phyloP scores from a whole-genome alignment of 768 basidiomycete genomes.

The Boletus vermiculosoides region DNA sequence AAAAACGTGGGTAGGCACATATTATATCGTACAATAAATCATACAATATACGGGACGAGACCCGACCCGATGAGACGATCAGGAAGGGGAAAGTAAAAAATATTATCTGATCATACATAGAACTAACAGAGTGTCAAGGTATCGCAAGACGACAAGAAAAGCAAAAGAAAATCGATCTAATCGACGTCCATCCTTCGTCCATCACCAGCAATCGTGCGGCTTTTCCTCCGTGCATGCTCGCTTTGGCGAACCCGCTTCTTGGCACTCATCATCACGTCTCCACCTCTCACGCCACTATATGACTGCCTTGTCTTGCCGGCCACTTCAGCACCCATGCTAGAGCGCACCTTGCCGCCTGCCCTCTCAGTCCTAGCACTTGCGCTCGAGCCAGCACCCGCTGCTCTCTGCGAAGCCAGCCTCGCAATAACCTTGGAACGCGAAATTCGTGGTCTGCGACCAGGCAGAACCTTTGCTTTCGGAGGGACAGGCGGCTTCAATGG shows the following conservation, averaged over 20 bases:
- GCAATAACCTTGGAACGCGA: constrained; percentile 82
- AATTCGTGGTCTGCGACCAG: constrained; percentile 68
- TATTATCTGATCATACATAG: constrained; percentile 15
- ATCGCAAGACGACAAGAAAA: constrained; percentile 3
- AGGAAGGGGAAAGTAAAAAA: not conserved
- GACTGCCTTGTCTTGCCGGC: constrained; percentile 26
- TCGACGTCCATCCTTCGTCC: constrained; percentile 16
- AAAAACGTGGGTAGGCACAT: not conserved
- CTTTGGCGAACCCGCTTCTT: constrained; percentile 77
- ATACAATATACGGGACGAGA: not conserved
- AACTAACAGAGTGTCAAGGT: constrained; percentile 8
- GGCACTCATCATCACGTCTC: constrained; percentile 55
- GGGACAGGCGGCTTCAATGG: constrained; percentile 18
- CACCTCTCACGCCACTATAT: constrained; percentile 28
- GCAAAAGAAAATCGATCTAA: not conserved
- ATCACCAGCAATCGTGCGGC: constrained; percentile 32
- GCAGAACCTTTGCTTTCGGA: constrained; percentile 31
- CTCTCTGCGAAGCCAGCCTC: constrained; percentile 69
- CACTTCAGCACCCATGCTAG: constrained; percentile 47
- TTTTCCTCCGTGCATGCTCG: constrained; percentile 63
- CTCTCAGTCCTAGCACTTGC: constrained; percentile 16
- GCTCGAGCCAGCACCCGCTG: constrained; percentile 24
- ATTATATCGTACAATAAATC: constrained; percentile 10
- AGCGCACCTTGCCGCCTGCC: constrained; percentile 39
- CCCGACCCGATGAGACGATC: not conserved